Evolutionary conservation across 2,329 filamentous ascomycete genomes (phyloP).

Genomic region (Apiospora rasikravindrae): DNA sequence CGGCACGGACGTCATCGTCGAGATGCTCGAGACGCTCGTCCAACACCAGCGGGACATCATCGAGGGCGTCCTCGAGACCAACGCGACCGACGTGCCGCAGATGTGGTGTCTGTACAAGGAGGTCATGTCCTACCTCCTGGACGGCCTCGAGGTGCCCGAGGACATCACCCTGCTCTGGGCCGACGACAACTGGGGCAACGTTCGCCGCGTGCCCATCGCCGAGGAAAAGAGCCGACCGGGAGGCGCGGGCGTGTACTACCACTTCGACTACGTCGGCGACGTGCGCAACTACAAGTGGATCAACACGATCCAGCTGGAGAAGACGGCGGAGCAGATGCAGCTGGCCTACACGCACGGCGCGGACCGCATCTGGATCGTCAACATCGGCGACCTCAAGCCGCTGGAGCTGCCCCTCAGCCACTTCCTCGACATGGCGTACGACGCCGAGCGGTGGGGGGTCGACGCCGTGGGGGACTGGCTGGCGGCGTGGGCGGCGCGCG

Average conservation of each 20-base stretch:
- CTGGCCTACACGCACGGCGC: constrained; percentile 63
- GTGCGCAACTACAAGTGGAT: constrained; percentile 67
- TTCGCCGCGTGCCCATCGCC: constrained; percentile 59
- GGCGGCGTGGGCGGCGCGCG: constrained; percentile 59
- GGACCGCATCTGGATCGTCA: constrained; percentile 67
- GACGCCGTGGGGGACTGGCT: constrained; percentile 63
- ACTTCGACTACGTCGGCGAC: constrained; percentile 61
- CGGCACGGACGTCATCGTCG: constrained; percentile 60
- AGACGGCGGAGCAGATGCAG: constrained; percentile 70
- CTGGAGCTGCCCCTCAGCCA: constrained; percentile 69
- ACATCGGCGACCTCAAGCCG: constrained; percentile 69
- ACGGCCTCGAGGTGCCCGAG: constrained; percentile 62
- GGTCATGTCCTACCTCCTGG: constrained; percentile 71
- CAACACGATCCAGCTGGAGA: constrained; percentile 69
- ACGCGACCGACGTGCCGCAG: constrained; percentile 63
- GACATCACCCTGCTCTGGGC: constrained; percentile 67
- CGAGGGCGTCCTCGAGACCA: constrained; percentile 57
- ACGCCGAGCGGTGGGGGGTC: constrained; percentile 61
- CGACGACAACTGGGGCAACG: constrained; percentile 68
- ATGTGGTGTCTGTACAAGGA: constrained; percentile 79
- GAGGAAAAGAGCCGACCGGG: constrained; percentile 59
- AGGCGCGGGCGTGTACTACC: constrained; percentile 65
- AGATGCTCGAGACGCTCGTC: constrained; percentile 65
- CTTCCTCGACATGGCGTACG: constrained; percentile 72
- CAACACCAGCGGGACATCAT: constrained; percentile 64